These are phyloP conservation scores for Pythium vanterpoolii DNA, from an alignment of 352 stramenopile species.

Conservation along the genomic window DNA sequence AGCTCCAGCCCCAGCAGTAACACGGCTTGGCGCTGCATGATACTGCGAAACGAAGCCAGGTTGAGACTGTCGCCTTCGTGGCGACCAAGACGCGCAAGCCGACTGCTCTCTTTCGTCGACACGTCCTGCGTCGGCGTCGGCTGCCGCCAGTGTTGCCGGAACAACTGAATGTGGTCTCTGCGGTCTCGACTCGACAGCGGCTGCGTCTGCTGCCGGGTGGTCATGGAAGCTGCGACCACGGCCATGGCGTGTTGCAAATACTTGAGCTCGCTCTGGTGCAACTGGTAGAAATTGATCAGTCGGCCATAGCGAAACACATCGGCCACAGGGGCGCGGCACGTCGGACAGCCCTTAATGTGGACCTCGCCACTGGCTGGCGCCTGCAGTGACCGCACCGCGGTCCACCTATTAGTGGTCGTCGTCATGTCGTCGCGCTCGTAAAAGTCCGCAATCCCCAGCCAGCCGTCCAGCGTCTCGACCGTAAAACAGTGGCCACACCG, in stretches of 20 bases:
- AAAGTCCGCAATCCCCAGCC: slow-evolving; percentile 33
- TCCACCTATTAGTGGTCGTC: slow-evolving; percentile 1
- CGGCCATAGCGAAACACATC: slow-evolving; percentile 42
- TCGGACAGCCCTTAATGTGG: slow-evolving; percentile 27
- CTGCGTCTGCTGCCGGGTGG: background rate
- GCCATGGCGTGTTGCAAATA: slow-evolving; percentile 15
- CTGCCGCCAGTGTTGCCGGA: background rate
- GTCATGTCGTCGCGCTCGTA: slow-evolving; percentile 28
- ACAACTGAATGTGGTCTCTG: background rate
- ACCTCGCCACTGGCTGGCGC: background rate
- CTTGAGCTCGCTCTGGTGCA: slow-evolving; percentile 44
- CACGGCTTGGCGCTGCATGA: slow-evolving; percentile 29
- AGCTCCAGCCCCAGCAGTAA: slow-evolving; percentile 15
- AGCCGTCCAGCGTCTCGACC: slow-evolving; percentile 69
- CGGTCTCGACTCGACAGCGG: background rate
- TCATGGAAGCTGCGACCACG: background rate
- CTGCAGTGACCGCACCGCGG: background rate
- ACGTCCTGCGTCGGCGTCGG: slow-evolving; percentile 9
- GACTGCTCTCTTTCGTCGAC: slow-evolving; percentile 8
- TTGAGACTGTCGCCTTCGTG: background rate
- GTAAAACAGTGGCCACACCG: slow-evolving; percentile 68
- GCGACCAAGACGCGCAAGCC: background rate
- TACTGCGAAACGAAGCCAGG: slow-evolving; percentile 7
- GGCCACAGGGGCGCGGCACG: slow-evolving; percentile 40
- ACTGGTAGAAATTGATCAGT: slow-evolving; percentile 36